Evolutionary conservation across 73 alveolate genomes (phyloP).

Genomic region (Uronychia setigera): DNA sequence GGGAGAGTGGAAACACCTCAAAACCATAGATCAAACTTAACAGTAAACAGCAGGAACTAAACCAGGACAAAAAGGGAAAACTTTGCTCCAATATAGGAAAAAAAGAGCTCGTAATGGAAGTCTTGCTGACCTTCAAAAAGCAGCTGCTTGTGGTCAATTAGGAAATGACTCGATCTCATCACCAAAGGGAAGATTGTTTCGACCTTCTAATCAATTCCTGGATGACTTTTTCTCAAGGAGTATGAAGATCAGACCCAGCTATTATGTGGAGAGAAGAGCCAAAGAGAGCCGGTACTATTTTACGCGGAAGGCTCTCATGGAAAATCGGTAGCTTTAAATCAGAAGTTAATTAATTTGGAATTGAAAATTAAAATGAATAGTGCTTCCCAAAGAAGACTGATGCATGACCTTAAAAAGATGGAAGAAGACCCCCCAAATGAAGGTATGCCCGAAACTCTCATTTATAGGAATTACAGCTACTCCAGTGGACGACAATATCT

Average conservation of each 20-base stretch:
- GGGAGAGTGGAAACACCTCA: neutral
- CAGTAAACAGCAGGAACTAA: neutral
- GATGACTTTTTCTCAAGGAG: neutral
- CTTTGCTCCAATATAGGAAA: neutral
- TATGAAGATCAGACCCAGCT: neutral
- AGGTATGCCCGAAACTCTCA: constrained; percentile 52
- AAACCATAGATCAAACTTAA: neutral
- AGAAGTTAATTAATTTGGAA: neutral
- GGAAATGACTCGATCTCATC: no score
- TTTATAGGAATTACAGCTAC: constrained; percentile 86
- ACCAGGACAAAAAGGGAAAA: neutral
- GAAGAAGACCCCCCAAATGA: constrained; percentile 49
- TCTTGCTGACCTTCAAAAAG: neutral
- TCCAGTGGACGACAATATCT: constrained; percentile 89
- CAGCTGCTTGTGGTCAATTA: no score
- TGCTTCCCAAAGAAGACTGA: constrained; percentile 88
- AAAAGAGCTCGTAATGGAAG: neutral
- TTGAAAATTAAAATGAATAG: constrained; percentile 82
- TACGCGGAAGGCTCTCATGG: neutral
- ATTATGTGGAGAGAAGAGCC: neutral
- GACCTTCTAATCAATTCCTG: neutral
- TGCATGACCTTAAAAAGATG: constrained; percentile 91
- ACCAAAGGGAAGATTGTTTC: neutral
- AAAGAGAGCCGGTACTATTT: neutral
- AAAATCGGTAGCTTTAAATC: neutral